These are phyloP conservation scores for Xylariales sp. DNA, from an alignment of 2,329 filamentous ascomycete genomes.

Conservation along the genomic window DNA sequence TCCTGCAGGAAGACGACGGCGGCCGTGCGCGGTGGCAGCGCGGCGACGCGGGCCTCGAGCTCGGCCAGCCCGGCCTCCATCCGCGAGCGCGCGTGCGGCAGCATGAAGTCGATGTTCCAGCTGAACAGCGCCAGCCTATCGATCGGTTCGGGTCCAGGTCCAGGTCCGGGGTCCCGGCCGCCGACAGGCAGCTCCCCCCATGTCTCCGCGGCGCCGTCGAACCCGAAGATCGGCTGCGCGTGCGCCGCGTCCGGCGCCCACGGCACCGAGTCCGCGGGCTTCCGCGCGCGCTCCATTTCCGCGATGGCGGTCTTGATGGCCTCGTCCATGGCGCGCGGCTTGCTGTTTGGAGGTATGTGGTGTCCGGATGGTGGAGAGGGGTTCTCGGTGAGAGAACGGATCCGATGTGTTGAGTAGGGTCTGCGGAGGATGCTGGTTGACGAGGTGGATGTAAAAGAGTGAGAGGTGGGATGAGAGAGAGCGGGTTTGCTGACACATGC, in stretches of 20 bases:
- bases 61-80: constrained; percentile 47
- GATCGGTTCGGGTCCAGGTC: constrained; percentile 24
- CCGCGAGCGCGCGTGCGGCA: constrained; percentile 42
- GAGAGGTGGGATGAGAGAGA: neutral
- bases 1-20: constrained; percentile 63
- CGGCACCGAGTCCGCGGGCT: constrained; percentile 32
- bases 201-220: constrained; percentile 33
- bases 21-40: constrained; percentile 42
- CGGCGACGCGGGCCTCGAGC: constrained; percentile 37
- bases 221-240: constrained; percentile 44
- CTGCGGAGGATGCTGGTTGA: neutral
- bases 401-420: neutral
- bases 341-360: neutral
- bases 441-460: neutral
- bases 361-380: too few relatives aligned
- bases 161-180: too few relatives aligned
- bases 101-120: constrained; percentile 53
- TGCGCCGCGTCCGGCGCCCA: constrained; percentile 46
- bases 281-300: constrained; percentile 32
- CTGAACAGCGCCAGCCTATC: constrained; percentile 43
- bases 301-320: constrained; percentile 41
- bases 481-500: neutral
- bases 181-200: constrained; percentile 34
- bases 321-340: constrained; percentile 39
- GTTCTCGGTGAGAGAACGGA: neutral